Evolutionary conservation across 805 yeast genomes (phyloP), one percentile per base, ranked within the genome.

Genomic region (Lipomyces starkeyi): DNA sequence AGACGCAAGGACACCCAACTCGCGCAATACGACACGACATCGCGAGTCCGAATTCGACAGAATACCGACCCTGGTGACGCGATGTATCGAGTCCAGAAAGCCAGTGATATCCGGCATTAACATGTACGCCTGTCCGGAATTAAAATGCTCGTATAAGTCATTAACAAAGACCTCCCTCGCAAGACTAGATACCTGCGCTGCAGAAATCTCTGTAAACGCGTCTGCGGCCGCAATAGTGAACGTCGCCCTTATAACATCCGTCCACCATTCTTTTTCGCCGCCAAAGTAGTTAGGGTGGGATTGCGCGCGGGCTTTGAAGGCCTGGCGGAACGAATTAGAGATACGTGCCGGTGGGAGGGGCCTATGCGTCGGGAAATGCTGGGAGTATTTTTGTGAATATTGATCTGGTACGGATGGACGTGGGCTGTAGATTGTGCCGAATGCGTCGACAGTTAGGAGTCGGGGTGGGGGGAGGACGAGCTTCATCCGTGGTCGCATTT

Each of bases 191-290:
- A 13, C 61, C 40, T 20, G 58, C 56, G 53, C 47, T 32, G 25
- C 47, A 22, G n/a, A 32, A n/a, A 25, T 34, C 54, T 7, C n/a
- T 3, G 17, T 27, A 35, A 22, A 17, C 4, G 53, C 63, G 3
- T n/a, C 40, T 43, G 37, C 65, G 20, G 25, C 60, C 27, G 65
- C 65, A 11, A 13, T 9, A 7, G n/a, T 35, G 29, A 66, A 67
- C 25, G 72, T 67, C 0, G 17, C 56, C 40, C 63, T 52, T 14
- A 69, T 69, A 5, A 67, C 68, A 6, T 52, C 59, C 17, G 40
- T 20, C 72, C 72, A 69, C 72, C 72, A 69, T 52, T 62, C 63
- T 6, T n/a, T 13, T 47, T 63, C 67, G 32, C 69, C 68, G 7
- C 66, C 65, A 7, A 58, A 52, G 61, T 69, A 69, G 37, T 69